Base-by-base conservation (phyloP, 106 monocot genomes). In the Phalaenopsis equestris region DNA sequence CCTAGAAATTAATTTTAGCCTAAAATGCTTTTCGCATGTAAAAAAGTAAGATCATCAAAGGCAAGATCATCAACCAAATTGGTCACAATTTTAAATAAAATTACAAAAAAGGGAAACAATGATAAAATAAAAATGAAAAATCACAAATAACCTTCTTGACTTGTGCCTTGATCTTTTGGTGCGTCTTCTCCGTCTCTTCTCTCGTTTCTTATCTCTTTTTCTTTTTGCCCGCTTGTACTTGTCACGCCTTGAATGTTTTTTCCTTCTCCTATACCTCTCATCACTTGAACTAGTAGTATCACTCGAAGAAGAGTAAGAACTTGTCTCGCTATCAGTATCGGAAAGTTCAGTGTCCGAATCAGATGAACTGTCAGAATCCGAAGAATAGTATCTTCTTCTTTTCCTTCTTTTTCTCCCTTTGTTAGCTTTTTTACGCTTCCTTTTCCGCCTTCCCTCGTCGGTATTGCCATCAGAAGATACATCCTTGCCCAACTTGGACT, bases 281-380 rank as follows among this genome's bases (percentile, higher is more conserved):
- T 97, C 90, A 85, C 90, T 92, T 81, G 97, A 97, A 73, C 90
- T 92, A 79, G 94, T 97, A 43, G 85, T 37, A 82, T 97, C 85
- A 80, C 89, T 86, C 17, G 92, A 89, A 67, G 82, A 82, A 38
- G 92, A 90, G 65, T 86, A 79, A 79, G 85, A 87, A 81, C 88
- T 90, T 39, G 97, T 90, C 41, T 94, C 94, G 70, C 86, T 88
- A 4, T 98, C 94, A 81, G 86, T 76, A 1, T 92, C 92, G 17
- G 92, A 92, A 45, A 85, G 87, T 56, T 92, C 92, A 72, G 79
- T 72, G 72, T 90, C 86, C 0, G 88, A 79, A 17, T 84, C 85
- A 19, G 86, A 87, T 72, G 86, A 86, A 65, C 83, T 90, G 70
- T 90, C 93, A 46, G 90, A 93, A 49, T 84, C 82, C 41, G 94